phyloP scores from a whole-genome alignment of 83 land plant genomes.

The Picea mariana region DNA sequence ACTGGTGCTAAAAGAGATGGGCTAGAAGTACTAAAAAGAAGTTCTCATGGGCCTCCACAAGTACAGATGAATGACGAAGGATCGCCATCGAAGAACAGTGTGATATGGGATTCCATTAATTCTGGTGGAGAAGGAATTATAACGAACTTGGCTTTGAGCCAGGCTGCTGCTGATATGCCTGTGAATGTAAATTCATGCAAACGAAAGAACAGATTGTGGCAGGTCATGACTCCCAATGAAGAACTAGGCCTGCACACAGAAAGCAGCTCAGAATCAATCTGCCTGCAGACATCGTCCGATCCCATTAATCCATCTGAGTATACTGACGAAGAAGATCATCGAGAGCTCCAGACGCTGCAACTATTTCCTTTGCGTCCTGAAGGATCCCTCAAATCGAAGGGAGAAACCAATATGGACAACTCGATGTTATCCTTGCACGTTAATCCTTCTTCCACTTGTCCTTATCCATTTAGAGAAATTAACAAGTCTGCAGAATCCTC shows the following conservation, averaged over 20 bases:
- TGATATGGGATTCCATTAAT: constrained; percentile 13
- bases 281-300: constrained; percentile 9
- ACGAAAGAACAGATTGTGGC: constrained; percentile 18
- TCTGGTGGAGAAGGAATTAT: not conserved
- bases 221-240: constrained; percentile 5
- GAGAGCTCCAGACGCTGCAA: constrained; percentile 6
- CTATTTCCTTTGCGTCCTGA: constrained; percentile 8
- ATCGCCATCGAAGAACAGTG: not conserved
- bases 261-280: constrained; percentile 16
- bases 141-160: constrained; percentile 6
- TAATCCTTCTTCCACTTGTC: too few relatives aligned
- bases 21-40: not conserved
- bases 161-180: not conserved
- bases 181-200: constrained; percentile 11
- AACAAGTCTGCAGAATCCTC: too few relatives aligned
- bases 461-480: too few relatives aligned
- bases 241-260: constrained; percentile 16
- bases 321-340: not conserved
- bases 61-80: constrained; percentile 1
- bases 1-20: constrained; percentile 3
- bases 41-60: constrained; percentile 9
- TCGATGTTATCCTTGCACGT: not conserved
- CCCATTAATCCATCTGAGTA: constrained; percentile 6
- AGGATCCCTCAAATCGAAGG: constrained; percentile 8
- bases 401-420: constrained; percentile 3